Percentiles rank a stretch among this genome's conserved stretches.
Conservation (phyloP, 495 filamentous ascomycete species). For the Lasiosphaeria ovina region DNA sequence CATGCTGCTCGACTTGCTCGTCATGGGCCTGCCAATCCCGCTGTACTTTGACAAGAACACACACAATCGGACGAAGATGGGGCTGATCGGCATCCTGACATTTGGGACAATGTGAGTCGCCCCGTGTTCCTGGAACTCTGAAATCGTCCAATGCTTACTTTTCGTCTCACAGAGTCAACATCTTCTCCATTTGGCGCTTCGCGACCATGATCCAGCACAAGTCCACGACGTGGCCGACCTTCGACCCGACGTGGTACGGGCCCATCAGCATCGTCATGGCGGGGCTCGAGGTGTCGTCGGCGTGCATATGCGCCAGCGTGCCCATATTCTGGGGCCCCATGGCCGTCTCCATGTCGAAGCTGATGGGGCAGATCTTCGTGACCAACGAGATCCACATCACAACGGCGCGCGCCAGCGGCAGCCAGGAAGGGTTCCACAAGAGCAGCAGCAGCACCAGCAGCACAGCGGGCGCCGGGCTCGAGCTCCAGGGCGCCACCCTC, state of each 20-base stretch:
- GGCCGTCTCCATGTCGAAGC: constrained; percentile 7
- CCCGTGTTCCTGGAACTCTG: background rate
- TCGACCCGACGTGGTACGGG: constrained; percentile 35
- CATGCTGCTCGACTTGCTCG: constrained; percentile 31
- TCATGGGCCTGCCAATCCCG: constrained; percentile 33
- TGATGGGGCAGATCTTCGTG: constrained; percentile 32
- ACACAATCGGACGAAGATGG: constrained; percentile 16
- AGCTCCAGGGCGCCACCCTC: constrained; percentile 20
- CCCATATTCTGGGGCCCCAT: constrained; percentile 35
- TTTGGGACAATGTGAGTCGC: constrained; percentile 31
- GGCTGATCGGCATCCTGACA: constrained; percentile 27
- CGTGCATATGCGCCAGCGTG: constrained; percentile 36
- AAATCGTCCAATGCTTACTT: background rate
- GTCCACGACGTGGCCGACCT: constrained; percentile 25
- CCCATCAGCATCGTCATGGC: constrained; percentile 31
- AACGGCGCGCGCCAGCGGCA: constrained; percentile 24
- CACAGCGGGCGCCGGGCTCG: background rate
- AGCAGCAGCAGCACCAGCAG: background rate
- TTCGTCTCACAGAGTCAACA: constrained; percentile 24
- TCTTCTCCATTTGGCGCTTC: constrained; percentile 33
- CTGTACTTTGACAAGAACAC: constrained; percentile 30
- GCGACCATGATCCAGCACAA: constrained; percentile 27
- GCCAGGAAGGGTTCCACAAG: constrained; percentile 20
- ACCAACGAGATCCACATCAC: constrained; percentile 29
- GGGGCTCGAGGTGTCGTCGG: constrained; percentile 26